Base-by-base conservation (phyloP, 495 filamentous ascomycete genomes). In the Neurospora tetraspora region DNA sequence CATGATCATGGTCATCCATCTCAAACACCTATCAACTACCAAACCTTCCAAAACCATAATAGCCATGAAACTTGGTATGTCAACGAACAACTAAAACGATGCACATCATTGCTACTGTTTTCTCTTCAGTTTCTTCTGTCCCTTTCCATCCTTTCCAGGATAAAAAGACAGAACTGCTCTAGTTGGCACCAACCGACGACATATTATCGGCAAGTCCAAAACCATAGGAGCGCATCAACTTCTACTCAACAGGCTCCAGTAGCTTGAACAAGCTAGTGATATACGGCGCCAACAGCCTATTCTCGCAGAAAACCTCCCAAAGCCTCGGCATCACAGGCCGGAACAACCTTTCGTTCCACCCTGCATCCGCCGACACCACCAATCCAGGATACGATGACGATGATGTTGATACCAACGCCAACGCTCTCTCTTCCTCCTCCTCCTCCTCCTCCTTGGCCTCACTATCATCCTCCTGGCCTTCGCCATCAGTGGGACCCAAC, bases 241-340 rank as follows among this genome's bases (percentile, higher is more conserved):
- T 4, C 34, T 43, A 72, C 31, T 70, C 43, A 36, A 65, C 53
- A 3, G 6, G 18, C 43, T 76, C 75, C 61, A 82, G 53, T 40
- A 82, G 37, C 76, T 79, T 74, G 4, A 80, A 76, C 70, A 82
- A 59, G 36, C 70, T 76, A 20, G 74, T 71, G 37, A 80, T 69
- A 37, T 81, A 74, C 61, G 78, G 74, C 70, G 74, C 83, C 77
- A 89, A 76, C 68, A 83, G 76, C 72, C 79, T 81, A 69, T 89
- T 89, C 78, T 88, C 85, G 8, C 83, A 83, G 76, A 88, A 84
- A 7, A 89, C 81, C 77, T 88, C 86, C 73, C 80, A 86, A 39
- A 89, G 75, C 36, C 83, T 78, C 23, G 78, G 76, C 79, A 85
- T 79, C 53, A 87, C 81, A 2, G 84, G 83, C 72, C 85, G 80